These are phyloP conservation scores for Groenewaldozyma auringiensis DNA, from an alignment of 1,139 yeast genomes.

Conservation along the genomic window DNA sequence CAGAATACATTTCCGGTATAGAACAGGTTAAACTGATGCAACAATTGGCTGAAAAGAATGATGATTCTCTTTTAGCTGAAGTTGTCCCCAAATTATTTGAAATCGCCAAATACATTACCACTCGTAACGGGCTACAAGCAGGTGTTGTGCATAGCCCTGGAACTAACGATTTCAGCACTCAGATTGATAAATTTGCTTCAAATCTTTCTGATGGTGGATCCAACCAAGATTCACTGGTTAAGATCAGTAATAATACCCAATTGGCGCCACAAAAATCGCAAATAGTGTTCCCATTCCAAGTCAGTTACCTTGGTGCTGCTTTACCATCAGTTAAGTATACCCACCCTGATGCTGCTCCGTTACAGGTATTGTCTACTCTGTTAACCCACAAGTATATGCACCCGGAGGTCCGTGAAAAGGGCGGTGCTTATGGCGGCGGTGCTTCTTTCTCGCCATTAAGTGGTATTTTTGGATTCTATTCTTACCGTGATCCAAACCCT, in stretches of 20 bases:
- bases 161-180: conserved; percentile 12
- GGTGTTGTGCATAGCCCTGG: conserved; percentile 23
- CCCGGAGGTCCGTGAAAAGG: conserved; percentile 85
- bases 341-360: conserved; percentile 71
- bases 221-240: conserved; percentile 1
- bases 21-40: conserved; percentile 66
- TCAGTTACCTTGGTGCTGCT: conserved; percentile 72
- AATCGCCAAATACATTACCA: conserved; percentile 36
- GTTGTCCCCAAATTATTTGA: conserved; percentile 59
- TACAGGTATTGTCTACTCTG: conserved; percentile 74
- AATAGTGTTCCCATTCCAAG: conserved; percentile 79
- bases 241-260: conserved; percentile 7
- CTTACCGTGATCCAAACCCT: conserved; percentile 92
- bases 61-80: conserved; percentile 44
- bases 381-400: conserved; percentile 79
- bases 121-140: conserved; percentile 17
- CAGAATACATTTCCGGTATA: conserved; percentile 63
- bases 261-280: conserved; percentile 35
- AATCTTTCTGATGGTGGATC: conserved; percentile 2
- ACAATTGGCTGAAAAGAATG: conserved; percentile 51
- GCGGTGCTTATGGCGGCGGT: conserved; percentile 98
- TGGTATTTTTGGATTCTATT: conserved; percentile 73
- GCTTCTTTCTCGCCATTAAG: conserved; percentile 74
- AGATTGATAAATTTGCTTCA: conserved; percentile 14
- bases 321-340: conserved; percentile 60